Evolutionary conservation across 176 grass and related monocot genomes (phyloP).

Genomic region (Cymbopogon citratus): DNA sequence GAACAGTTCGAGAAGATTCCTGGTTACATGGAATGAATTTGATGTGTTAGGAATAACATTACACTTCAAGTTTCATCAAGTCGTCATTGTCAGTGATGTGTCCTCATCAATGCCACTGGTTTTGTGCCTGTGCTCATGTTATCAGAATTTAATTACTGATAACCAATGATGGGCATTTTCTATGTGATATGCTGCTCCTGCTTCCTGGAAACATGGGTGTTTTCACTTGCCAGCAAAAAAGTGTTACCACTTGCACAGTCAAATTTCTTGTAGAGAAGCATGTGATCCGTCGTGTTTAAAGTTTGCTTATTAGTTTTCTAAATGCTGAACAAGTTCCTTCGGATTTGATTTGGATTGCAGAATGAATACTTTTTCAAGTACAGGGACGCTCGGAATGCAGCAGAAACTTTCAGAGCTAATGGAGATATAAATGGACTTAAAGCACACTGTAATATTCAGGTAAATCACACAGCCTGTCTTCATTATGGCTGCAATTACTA

Average conservation of each 20-base stretch:
- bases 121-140: background rate
- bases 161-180: background rate
- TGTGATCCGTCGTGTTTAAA: background rate
- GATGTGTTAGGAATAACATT: background rate
- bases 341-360: constrained; percentile 48
- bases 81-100: background rate
- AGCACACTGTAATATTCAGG: constrained; percentile 65
- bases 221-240: background rate
- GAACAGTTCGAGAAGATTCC: constrained; percentile 4
- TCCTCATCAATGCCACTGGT: background rate
- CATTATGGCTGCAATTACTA: background rate
- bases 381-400: constrained; percentile 36
- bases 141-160: background rate
- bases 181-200: constrained; percentile 21
- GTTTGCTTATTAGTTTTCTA: background rate
- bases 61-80: no score
- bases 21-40: background rate
- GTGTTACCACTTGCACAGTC: no score
- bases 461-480: constrained; percentile 10
- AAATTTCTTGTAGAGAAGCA: no score
- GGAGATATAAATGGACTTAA: constrained; percentile 44
- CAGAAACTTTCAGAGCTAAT: background rate
- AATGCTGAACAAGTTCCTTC: constrained; percentile 11
- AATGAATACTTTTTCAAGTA: constrained; percentile 74
- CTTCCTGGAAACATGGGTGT: background rate